A percentile compares a stretch with the other conserved stretches of the same genome.
Evolutionary conservation across 805 yeast genomes (phyloP).

Genomic region (Kluyveromyces dobzhanskii): DNA sequence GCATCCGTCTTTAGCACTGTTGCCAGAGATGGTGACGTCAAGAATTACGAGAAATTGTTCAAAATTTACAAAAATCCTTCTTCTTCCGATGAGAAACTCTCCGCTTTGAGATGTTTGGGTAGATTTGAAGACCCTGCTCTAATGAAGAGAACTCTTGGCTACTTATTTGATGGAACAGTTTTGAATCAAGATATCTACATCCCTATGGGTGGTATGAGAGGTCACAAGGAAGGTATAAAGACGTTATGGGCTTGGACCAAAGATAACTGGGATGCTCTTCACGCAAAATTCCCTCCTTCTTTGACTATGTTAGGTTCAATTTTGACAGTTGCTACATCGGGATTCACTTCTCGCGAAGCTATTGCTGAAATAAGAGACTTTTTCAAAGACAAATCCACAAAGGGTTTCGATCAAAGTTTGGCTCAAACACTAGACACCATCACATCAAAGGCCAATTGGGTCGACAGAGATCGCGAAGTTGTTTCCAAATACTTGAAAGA

Average conservation of each 20-base stretch:
- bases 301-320: slow-evolving; percentile 72
- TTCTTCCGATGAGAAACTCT: slow-evolving; percentile 56
- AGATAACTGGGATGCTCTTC: slow-evolving; percentile 62
- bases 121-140: slow-evolving; percentile 44
- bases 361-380: slow-evolving; percentile 42
- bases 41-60: slow-evolving; percentile 55
- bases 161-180: slow-evolving; percentile 48
- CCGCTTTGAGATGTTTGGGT: slow-evolving; percentile 67
- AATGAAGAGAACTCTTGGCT: slow-evolving; percentile 46
- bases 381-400: slow-evolving; percentile 47
- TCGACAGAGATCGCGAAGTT: slow-evolving; percentile 43
- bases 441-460: slow-evolving; percentile 49
- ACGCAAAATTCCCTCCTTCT: slow-evolving; percentile 68
- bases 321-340: slow-evolving; percentile 51
- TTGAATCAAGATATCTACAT: slow-evolving; percentile 68
- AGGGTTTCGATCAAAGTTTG: slow-evolving; percentile 56
- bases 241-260: slow-evolving; percentile 68
- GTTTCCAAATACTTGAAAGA: slow-evolving; percentile 43
- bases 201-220: slow-evolving; percentile 68
- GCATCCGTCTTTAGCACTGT: slow-evolving; percentile 56
- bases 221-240: slow-evolving; percentile 56
- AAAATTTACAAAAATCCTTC: slow-evolving; percentile 51
- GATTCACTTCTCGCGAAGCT: slow-evolving; percentile 50
- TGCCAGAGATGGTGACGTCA: slow-evolving; percentile 53
- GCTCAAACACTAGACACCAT: slow-evolving; percentile 59